phyloP scores from a whole-genome alignment of 129 eudicot genomes.

The Arctium lappa region DNA sequence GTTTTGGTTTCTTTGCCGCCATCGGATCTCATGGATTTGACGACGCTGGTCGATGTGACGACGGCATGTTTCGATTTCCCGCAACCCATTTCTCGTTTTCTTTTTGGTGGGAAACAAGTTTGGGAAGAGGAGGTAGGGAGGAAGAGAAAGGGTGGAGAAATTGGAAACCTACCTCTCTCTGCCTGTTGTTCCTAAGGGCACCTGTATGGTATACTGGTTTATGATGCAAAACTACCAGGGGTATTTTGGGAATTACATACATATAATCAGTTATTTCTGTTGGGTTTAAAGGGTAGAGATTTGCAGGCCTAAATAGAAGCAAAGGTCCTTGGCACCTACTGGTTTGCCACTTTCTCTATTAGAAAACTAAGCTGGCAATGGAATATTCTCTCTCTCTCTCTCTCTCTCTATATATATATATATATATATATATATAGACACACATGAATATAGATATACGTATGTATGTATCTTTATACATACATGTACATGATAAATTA shows the following conservation, averaged over 20 bases:
- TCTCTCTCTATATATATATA: neutral
- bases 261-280: neutral
- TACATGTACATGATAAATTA: too few relatives aligned
- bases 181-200: constrained; percentile 22
- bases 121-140: constrained; percentile 18
- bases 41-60: constrained; percentile 23
- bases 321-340: constrained; percentile 5
- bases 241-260: constrained; percentile 7
- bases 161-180: constrained; percentile 24
- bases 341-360: constrained; percentile 1
- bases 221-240: constrained; percentile 11
- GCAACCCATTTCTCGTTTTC: constrained; percentile 27
- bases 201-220: constrained; percentile 16
- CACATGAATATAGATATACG: too few relatives aligned
- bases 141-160: constrained; percentile 4
- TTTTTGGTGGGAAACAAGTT: constrained; percentile 13
- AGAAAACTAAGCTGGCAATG: neutral
- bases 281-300: constrained; percentile 25
- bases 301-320: constrained; percentile 26
- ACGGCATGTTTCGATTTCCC: constrained; percentile 41
- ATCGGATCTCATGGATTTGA: constrained; percentile 19
- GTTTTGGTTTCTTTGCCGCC: constrained; percentile 23
- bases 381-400: neutral
- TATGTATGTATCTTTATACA: too few relatives aligned
- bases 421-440: too few relatives aligned